These are phyloP conservation scores for Spergularia azorica DNA, from an alignment of 179 eudicot genomes.

Conservation along the genomic window DNA sequence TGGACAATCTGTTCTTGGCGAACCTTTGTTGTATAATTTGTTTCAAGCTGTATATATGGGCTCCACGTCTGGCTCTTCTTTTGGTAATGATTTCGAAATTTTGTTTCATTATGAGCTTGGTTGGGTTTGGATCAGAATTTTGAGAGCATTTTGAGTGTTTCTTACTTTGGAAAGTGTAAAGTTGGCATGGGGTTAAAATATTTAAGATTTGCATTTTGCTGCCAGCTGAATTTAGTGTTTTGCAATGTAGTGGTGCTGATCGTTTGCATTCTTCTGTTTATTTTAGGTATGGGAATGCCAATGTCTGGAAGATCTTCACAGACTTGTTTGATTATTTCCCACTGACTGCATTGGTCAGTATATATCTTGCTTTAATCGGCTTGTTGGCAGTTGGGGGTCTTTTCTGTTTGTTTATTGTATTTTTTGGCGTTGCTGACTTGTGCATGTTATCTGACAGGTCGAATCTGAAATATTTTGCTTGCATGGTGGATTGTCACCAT, in stretches of 20 bases:
- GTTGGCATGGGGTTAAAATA: too few relatives aligned
- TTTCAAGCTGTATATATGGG: not conserved
- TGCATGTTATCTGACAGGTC: conserved; percentile 47
- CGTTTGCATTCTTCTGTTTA: conserved; percentile 10
- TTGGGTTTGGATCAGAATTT: too few relatives aligned
- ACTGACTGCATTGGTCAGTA: conserved; percentile 89
- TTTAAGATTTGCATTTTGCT: too few relatives aligned
- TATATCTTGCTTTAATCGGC: conserved; percentile 7
- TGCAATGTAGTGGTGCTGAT: conserved; percentile 1
- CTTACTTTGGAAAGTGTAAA: too few relatives aligned
- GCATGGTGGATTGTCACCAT: conserved; percentile 97
- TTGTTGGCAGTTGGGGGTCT: not conserved
- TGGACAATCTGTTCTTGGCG: not conserved
- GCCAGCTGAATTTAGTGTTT: too few relatives aligned
- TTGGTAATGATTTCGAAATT: too few relatives aligned
- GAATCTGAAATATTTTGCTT: conserved; percentile 96
- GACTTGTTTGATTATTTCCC: conserved; percentile 96
- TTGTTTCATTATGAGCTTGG: too few relatives aligned
- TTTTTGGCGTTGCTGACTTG: conserved; percentile 4
- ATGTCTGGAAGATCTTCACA: conserved; percentile 94
- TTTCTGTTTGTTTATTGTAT: not conserved
- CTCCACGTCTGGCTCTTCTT: too few relatives aligned
- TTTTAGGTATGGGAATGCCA: conserved; percentile 89
- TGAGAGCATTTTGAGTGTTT: too few relatives aligned
- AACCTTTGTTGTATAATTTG: not conserved